Conservation (phyloP, 2,329 filamentous ascomycete species). For the Fusarium subtropicale region DNA sequence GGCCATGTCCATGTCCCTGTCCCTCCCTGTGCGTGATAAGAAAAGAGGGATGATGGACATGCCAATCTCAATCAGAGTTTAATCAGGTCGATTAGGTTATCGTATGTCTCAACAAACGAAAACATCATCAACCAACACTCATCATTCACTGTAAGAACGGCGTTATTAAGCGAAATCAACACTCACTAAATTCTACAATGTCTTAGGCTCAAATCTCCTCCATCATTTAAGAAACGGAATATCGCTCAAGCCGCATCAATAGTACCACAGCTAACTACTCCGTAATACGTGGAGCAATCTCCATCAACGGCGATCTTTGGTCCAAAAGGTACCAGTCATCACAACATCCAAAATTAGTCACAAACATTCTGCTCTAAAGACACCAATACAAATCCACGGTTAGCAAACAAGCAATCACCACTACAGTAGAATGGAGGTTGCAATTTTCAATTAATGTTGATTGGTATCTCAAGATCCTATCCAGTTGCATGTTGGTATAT, state of each 20-base stretch:
- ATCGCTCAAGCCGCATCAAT: not conserved
- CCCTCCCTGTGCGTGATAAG: not conserved
- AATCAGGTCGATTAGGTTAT: not conserved
- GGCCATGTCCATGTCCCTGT: not conserved
- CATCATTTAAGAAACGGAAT: not conserved
- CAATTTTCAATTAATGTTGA: not conserved
- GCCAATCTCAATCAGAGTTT: not conserved
- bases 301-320: not conserved
- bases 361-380: not conserved
- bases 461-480: not conserved
- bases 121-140: not conserved
- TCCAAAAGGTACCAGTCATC: not conserved
- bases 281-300: conserved; percentile 3
- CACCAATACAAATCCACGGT: not conserved
- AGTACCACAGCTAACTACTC: not conserved
- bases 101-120: not conserved
- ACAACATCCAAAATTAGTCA: not conserved
- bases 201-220: conserved; percentile 9
- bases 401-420: not conserved
- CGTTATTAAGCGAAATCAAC: conserved; percentile 17
- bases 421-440: rapidly evolving
- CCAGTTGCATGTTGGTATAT: not conserved
- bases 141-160: not conserved
- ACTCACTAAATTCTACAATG: not conserved
- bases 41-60: not conserved